These are phyloP conservation scores for Pichia sp. DNA, from an alignment of 1,139 yeast species.

Conservation along the genomic window DNA sequence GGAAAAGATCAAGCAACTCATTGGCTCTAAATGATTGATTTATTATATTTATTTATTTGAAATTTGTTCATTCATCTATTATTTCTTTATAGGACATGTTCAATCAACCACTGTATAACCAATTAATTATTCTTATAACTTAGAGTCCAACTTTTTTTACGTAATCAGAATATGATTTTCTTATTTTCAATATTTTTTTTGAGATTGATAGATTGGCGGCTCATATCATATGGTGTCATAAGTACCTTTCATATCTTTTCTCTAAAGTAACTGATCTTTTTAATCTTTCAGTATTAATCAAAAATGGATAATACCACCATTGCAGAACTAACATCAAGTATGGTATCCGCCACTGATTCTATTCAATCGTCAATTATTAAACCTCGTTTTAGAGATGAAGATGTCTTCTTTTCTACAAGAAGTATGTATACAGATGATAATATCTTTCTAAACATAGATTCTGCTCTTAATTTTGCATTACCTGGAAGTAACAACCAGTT, in stretches of 20 bases:
- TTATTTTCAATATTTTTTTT: neutral
- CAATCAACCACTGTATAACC: neutral
- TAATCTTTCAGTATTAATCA: no score
- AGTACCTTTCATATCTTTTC: no score
- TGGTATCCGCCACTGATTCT: constrained; percentile 12
- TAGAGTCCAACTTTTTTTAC: neutral
- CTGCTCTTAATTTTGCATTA: constrained; percentile 3
- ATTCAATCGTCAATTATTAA: constrained; percentile 24
- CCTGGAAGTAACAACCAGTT: constrained; percentile 19
- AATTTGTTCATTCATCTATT: neutral
- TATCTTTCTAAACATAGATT: constrained; percentile 2
- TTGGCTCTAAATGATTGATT: neutral
- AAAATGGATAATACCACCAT: neutral
- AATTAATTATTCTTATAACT: neutral
- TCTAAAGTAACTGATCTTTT: no score
- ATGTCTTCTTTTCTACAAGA: constrained; percentile 19
- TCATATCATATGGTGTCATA: no score
- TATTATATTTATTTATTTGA: no score
- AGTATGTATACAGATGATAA: constrained; percentile 19
- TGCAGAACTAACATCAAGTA: constrained; percentile 1
- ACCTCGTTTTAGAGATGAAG: constrained; percentile 20
- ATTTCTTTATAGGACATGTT: neutral
- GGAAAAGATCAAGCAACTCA: constrained; percentile 11
- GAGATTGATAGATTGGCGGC: neutral
- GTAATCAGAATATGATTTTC: neutral